phyloP scores from a whole-genome alignment of 495 filamentous ascomycete species.

The Talaromyces wortmannii region DNA sequence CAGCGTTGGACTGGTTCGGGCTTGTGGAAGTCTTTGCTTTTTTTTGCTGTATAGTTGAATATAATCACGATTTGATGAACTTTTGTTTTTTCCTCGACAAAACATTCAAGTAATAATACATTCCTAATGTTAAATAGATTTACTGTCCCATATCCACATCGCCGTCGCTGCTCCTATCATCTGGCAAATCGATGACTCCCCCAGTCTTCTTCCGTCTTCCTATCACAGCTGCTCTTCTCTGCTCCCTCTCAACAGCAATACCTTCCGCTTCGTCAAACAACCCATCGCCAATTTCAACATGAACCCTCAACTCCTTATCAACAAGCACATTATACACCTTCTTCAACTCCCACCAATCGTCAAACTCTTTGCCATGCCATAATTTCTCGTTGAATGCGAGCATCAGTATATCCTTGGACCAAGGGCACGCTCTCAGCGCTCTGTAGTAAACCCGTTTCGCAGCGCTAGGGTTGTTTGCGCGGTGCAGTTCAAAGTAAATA shows the following conservation, averaged over 20 bases:
- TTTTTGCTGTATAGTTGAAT: no score
- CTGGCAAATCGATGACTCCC: constrained; percentile 20
- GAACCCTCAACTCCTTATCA: constrained; percentile 46
- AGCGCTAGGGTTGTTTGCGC: constrained; percentile 27
- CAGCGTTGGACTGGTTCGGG: no score
- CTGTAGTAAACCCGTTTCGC: constrained; percentile 46
- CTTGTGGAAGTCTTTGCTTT: no score
- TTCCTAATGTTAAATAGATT: not conserved
- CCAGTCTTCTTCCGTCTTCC: constrained; percentile 5
- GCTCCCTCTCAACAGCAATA: constrained; percentile 7
- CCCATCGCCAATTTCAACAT: constrained; percentile 32
- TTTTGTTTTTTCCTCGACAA: no score
- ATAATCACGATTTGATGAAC: no score
- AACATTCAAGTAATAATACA: no score
- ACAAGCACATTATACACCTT: constrained; percentile 41
- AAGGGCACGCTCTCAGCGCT: constrained; percentile 45
- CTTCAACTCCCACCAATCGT: constrained; percentile 34
- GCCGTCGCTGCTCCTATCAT: constrained; percentile 19
- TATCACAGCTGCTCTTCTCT: not conserved
- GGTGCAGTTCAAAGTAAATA: constrained; percentile 31
- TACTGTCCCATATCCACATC: constrained; percentile 10
- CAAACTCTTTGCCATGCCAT: constrained; percentile 1
- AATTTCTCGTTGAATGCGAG: constrained; percentile 40
- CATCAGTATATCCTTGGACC: constrained; percentile 49
- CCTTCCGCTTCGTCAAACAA: constrained; percentile 16